phyloP scores from a whole-genome alignment of 441 rosid genomes.

The Euphorbia corollata region DNA sequence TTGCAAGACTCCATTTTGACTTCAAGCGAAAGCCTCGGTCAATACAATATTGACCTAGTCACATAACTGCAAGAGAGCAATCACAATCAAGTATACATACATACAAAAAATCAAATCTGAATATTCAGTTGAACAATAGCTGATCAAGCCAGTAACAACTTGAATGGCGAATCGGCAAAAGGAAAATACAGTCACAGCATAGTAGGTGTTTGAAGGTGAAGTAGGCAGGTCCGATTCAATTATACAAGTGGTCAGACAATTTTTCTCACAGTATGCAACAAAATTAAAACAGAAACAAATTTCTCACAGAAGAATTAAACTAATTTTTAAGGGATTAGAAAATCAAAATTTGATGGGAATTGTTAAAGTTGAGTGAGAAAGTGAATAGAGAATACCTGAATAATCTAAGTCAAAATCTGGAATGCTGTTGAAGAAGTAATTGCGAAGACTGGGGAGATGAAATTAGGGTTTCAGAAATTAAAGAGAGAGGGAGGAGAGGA shows the following conservation, averaged over 20 bases:
- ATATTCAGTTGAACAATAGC: background rate
- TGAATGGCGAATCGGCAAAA: background rate
- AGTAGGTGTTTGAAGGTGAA: too few species aligned
- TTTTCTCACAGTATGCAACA: background rate
- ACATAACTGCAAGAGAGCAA: conserved; percentile 30
- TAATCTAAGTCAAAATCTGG: background rate
- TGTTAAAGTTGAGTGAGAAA: background rate
- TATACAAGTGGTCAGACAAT: background rate
- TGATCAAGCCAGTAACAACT: background rate
- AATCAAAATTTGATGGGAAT: background rate
- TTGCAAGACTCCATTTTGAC: conserved; percentile 65
- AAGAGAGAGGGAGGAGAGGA: background rate
- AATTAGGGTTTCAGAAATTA: background rate
- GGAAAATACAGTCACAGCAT: too few species aligned
- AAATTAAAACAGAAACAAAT: too few species aligned
- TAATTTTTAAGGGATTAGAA: background rate
- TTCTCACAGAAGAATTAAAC: background rate
- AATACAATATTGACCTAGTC: conserved; percentile 19
- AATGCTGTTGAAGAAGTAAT: background rate
- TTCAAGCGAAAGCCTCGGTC: conserved; percentile 17
- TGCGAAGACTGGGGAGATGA: background rate
- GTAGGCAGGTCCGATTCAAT: background rate
- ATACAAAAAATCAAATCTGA: background rate
- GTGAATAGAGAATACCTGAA: background rate
- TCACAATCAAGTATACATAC: conserved; percentile 3